phyloP scores from a whole-genome alignment of 2,329 filamentous ascomycete species.

The Helotiales sp. region DNA sequence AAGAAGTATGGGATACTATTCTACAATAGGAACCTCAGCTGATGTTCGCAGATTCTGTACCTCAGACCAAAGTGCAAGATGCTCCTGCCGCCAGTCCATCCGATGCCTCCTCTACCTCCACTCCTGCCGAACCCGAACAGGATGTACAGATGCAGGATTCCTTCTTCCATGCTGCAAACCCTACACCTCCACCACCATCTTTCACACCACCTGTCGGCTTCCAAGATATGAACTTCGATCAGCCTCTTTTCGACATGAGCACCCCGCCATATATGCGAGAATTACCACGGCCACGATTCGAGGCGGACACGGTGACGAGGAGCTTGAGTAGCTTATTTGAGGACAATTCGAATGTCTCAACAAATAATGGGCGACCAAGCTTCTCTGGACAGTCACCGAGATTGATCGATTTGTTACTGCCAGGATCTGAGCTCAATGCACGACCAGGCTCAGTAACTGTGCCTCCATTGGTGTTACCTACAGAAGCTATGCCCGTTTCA shows the following conservation, averaged over 20 bases:
- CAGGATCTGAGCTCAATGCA: constrained; percentile 47
- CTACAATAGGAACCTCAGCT: constrained; percentile 8
- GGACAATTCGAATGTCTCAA: constrained; percentile 33
- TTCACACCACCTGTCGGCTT: constrained; percentile 13
- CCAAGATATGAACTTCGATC: constrained; percentile 28
- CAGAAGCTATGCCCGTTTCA: constrained; percentile 19
- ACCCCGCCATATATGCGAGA: constrained; percentile 33
- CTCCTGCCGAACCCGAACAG: constrained; percentile 24
- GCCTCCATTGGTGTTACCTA: constrained; percentile 24
- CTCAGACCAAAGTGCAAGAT: constrained; percentile 25
- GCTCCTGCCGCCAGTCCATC: constrained; percentile 24
- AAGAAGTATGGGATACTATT: constrained; percentile 19
- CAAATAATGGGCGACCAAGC: constrained; percentile 33
- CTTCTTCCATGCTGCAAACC: constrained; percentile 31
- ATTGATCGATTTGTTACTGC: constrained; percentile 47
- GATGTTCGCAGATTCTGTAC: constrained; percentile 26
- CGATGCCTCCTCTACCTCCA: constrained; percentile 26
- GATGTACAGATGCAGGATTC: constrained; percentile 33
- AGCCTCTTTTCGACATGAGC: constrained; percentile 33
- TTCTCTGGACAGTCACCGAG: constrained; percentile 48
- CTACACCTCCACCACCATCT: constrained; percentile 23
- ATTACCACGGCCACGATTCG: constrained; percentile 30
- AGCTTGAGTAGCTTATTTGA: constrained; percentile 39
- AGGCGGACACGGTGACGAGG: constrained; percentile 37
- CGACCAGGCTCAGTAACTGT: constrained; percentile 28